Evolutionary conservation across 2,329 filamentous ascomycete species (phyloP).

Genomic region (Epichloe gansuensis): DNA sequence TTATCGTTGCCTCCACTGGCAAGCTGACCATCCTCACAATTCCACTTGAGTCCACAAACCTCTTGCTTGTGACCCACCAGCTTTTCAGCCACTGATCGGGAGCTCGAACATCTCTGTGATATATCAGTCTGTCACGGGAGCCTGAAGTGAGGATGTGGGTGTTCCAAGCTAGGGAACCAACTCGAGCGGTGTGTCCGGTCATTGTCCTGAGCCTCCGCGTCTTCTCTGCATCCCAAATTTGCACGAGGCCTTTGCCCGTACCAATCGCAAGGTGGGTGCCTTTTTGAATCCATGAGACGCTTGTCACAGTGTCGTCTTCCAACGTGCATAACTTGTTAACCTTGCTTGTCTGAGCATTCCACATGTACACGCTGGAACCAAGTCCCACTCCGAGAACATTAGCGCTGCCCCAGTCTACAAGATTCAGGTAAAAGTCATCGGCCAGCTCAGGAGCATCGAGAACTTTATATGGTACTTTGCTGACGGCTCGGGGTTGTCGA

Average conservation of each 20-base stretch:
- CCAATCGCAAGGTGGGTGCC: conserved; percentile 93
- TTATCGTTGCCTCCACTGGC: conserved; percentile 97
- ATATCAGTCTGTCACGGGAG: conserved; percentile 84
- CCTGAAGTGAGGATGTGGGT: conserved; percentile 94
- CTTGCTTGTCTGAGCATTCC: conserved; percentile 83
- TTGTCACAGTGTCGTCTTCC: conserved; percentile 87
- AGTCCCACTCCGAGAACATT: conserved; percentile 90
- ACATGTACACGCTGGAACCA: conserved; percentile 92
- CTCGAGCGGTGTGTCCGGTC: conserved; percentile 88
- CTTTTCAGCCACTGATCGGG: conserved; percentile 84
- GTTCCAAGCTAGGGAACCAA: conserved; percentile 94
- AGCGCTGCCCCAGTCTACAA: conserved; percentile 95
- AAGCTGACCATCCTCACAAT: conserved; percentile 86
- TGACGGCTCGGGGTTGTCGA: conserved; percentile 78
- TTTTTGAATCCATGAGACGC: conserved; percentile 96
- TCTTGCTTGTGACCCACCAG: conserved; percentile 95
- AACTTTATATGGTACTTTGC: conserved; percentile 96
- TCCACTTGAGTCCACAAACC: conserved; percentile 94
- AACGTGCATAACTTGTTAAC: conserved; percentile 92
- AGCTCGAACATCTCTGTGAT: conserved; percentile 87
- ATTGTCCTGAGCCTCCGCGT: conserved; percentile 80
- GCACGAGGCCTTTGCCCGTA: conserved; percentile 85
- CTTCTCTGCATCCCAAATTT: conserved; percentile 94
- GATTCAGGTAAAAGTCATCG: conserved; percentile 94
- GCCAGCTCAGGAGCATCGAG: conserved; percentile 90